Base-by-base conservation (phyloP, 148 eudicot genomes). In the Limonium bicolor region DNA sequence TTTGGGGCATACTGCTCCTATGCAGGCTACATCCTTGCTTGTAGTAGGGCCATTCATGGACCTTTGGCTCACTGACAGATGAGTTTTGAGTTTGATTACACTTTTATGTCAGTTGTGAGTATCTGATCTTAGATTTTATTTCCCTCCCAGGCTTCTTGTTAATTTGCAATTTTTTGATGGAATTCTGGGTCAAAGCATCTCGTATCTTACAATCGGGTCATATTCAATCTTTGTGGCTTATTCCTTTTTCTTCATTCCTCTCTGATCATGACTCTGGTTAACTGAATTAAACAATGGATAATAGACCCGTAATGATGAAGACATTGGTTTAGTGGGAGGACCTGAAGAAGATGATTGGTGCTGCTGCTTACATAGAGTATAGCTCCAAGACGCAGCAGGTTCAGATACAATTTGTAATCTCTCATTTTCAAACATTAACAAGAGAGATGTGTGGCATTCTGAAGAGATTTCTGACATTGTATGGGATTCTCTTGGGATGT, bases 261-360 rank as follows among this genome's bases (percentile, higher is more conserved):
- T n/a, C n/a, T n/a, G n/a, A n/a, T n/a, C n/a, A n/a, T n/a, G n/a
- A n/a, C n/a, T n/a, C n/a, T n/a, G n/a, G n/a, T n/a, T n/a, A n/a
- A n/a, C n/a, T n/a, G n/a, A n/a, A n/a, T n/a, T n/a, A n/a, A n/a
- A n/a, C n/a, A n/a, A n/a, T n/a, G n/a, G n/a, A n/a, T n/a, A n/a
- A n/a, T n/a, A n/a, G n/a, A n/a, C n/a, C n/a, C n/a, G n/a, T n/a
- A n/a, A n/a, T n/a, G n/a, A n/a, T n/a, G n/a, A n/a, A n/a, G n/a
- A n/a, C n/a, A n/a, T n/a, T n/a, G n/a, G n/a, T n/a, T n/a, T n/a
- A 74, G 86, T 81, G 86, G 16, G 86, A 78, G 49, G 86, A 78
- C 36, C 60, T 78, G 49, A 78, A 61, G 74, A 78, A 71, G 54
- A 35, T 66, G 63, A 74, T 78, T 46, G 82, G 82, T 37, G 86